Percentiles rank a stretch among this genome's conserved stretches.
phyloP scores from a whole-genome alignment of 2,329 filamentous ascomycete genomes.

The Leptosphaerulina australis region DNA sequence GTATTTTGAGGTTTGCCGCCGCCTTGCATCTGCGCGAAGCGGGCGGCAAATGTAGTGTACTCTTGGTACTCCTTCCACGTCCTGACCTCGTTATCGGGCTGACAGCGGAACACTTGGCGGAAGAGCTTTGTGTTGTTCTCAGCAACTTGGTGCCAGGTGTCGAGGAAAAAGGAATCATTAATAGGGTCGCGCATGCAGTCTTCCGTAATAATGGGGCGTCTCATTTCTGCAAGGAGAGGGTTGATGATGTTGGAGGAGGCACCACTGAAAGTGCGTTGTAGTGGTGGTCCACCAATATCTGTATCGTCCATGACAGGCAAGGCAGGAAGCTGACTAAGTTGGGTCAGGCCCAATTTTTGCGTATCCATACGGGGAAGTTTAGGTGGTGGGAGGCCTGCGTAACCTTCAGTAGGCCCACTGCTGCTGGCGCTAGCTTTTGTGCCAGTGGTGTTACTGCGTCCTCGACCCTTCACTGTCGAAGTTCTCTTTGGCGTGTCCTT shows the following conservation, averaged over 20 bases:
- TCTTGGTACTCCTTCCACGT: conserved; percentile 94
- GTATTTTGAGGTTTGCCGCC: conserved; percentile 59
- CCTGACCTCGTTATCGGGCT: conserved; percentile 92
- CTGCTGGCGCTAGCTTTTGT: conserved; percentile 41
- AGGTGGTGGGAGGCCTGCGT: conserved; percentile 65
- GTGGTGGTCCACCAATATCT: conserved; percentile 78
- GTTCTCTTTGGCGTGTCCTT: conserved; percentile 54
- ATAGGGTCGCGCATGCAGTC: conserved; percentile 96
- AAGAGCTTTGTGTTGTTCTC: conserved; percentile 96
- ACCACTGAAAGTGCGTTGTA: conserved; percentile 58
- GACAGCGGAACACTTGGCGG: conserved; percentile 91
- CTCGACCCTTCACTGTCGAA: conserved; percentile 44
- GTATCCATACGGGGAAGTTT: conserved; percentile 65
- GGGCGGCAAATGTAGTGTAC: conserved; percentile 75
- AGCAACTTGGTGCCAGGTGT: conserved; percentile 85
- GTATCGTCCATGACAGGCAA: conserved; percentile 76
- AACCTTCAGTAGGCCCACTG: conserved; percentile 41
- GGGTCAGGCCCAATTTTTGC: conserved; percentile 69
- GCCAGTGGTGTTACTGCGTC: conserved; percentile 41
- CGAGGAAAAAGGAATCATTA: conserved; percentile 78
- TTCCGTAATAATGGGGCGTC: conserved; percentile 74
- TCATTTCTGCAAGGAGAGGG: conserved; percentile 68
- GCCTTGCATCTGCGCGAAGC: conserved; percentile 72
- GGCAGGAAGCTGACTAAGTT: conserved; percentile 71
- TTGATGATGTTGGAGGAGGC: conserved; percentile 58